Base-by-base conservation (phyloP, 1,284 basidiomycete species). In the Neonothopanus nambi region DNA sequence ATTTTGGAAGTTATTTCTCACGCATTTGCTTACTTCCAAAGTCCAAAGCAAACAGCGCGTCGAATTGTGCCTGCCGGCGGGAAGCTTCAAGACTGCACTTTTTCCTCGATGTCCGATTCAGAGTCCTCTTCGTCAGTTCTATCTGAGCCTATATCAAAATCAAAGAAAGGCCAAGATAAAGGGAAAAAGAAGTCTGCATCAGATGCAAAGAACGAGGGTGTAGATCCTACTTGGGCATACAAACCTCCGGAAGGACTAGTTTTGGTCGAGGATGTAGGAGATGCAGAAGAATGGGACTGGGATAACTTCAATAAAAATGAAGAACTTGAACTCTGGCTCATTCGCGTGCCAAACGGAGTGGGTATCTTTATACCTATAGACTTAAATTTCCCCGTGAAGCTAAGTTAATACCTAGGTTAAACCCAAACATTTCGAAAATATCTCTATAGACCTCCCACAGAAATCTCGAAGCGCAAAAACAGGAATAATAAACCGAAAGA, bases 331-430 rank as follows among this genome's bases (percentile, higher is more conserved):
- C 59, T 91, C 4, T 89, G 87, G 81, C 68, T 89, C 11, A 74
- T 91, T 20, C 78, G 88, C 8, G 78, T 83, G 13, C 88, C 88
- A 12, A 78, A 82, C 5, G 75, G 75, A 41, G 88, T 90, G 63
- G 57, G 86, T 73, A 54, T 21, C 50, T 8, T 49, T 46, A 23
- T 37, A n/a, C 37, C 38, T 49, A n/a, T 12, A 26, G n/a, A n/a
- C n/a, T 45, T 20, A 12, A 51, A 55, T 46, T 24, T 33, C 38
- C 12, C 42, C 43, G n/a, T n/a, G n/a, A n/a, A 33, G 51, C 45
- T 46, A 18, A 24, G 30, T 13, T 33, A 20, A 17, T 48, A 17
- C 43, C 26, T 61, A 90, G 89, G 67, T 91, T 35, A 86, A 87
- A 65, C 67, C 81, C 4, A 87, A 82, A 64, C 70, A 85, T 56